Base-by-base conservation (phyloP, 331 rosid species). In the Pyrus hybrid region DNA sequence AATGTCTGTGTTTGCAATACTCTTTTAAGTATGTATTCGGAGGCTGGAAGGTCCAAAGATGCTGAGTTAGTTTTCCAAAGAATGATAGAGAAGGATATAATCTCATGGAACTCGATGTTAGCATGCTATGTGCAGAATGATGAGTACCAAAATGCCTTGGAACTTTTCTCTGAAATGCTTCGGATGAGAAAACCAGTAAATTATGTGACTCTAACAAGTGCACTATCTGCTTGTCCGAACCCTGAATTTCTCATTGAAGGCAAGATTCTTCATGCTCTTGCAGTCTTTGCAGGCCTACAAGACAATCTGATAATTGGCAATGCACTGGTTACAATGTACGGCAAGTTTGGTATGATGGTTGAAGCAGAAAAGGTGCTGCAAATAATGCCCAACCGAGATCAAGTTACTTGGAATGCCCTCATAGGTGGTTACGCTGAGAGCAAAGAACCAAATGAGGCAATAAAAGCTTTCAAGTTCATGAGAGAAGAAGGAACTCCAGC, bases 51-150 rank as follows among this genome's bases (percentile, higher is more conserved):
- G 56, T 72, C 76, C 11, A 71, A 72, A 75, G 91, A 86, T 81
- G 93, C 95, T 14, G 91, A 88, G 83, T 71, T 62, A 73, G 81
- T 88, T 74, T 93, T 93, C 80, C 75, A 57, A 60, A 83, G 79
- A 83, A 93, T 91, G 96, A 80, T 84, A 23, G 85, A 86, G 68
- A 93, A 71, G 85, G 97, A 91, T 87, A 76, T 87, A 77, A 90
- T 91, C 77, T 87, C 97, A 6, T 93, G 98, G 98, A 93, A 93
- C 80, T 90, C 98, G 79, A 86, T 93, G 93, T 76, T 93, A 86
- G 89, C 90, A 67, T 68, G 91, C 87, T 83, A 82, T 85, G 93
- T 84, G 72, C 89, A 85, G 79, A 88, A 90, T 79, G 93, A 77
- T 47, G 85, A 80, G 61, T 71, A 51, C 68, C 80, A 49, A 35